Percentiles rank a stretch among this genome's conserved stretches.
phyloP scores from a whole-genome alignment of 2,329 filamentous ascomycete species.

The Emmonsia crescens region DNA sequence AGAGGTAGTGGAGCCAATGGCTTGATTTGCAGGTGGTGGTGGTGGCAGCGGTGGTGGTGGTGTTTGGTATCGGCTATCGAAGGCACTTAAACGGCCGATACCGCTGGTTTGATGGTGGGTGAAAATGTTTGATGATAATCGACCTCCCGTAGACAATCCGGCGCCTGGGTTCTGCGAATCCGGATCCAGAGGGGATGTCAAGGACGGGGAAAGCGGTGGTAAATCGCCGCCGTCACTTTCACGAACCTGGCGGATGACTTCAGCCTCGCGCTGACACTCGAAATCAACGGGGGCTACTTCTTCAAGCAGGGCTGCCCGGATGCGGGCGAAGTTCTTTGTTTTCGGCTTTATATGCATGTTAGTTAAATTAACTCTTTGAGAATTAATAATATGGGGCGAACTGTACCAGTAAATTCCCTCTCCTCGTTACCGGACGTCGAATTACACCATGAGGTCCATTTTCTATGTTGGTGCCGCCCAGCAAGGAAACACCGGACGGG shows the following conservation, averaged over 20 bases:
- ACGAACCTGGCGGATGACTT: slow-evolving; percentile 88
- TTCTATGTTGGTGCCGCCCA: slow-evolving; percentile 26
- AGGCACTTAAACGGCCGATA: slow-evolving; percentile 66
- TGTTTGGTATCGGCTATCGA: slow-evolving; percentile 56
- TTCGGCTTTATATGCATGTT: slow-evolving; percentile 57
- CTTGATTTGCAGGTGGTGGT: slow-evolving; percentile 45
- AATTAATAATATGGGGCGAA: background rate
- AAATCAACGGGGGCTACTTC: slow-evolving; percentile 79
- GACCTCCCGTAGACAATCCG: slow-evolving; percentile 18
- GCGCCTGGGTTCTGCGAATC: slow-evolving; percentile 17
- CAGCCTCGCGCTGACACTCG: slow-evolving; percentile 81
- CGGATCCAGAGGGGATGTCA: slow-evolving; percentile 43
- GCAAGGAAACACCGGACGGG: slow-evolving; percentile 17
- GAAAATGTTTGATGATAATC: slow-evolving; percentile 55
- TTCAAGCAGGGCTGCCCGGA: slow-evolving; percentile 78
- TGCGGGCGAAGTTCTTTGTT: slow-evolving; percentile 88
- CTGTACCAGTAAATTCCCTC: slow-evolving; percentile 77
- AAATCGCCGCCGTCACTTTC: slow-evolving; percentile 69
- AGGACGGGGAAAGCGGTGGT: slow-evolving; percentile 32
- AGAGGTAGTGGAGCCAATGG: slow-evolving; percentile 39
- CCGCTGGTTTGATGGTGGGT: slow-evolving; percentile 63
- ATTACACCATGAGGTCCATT: slow-evolving; percentile 64
- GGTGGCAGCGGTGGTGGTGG: slow-evolving; percentile 61
- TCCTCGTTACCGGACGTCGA: slow-evolving; percentile 68
- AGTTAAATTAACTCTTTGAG: background rate